phyloP scores from a whole-genome alignment of 2,329 filamentous ascomycete species.

The Fusarium tricinctum region DNA sequence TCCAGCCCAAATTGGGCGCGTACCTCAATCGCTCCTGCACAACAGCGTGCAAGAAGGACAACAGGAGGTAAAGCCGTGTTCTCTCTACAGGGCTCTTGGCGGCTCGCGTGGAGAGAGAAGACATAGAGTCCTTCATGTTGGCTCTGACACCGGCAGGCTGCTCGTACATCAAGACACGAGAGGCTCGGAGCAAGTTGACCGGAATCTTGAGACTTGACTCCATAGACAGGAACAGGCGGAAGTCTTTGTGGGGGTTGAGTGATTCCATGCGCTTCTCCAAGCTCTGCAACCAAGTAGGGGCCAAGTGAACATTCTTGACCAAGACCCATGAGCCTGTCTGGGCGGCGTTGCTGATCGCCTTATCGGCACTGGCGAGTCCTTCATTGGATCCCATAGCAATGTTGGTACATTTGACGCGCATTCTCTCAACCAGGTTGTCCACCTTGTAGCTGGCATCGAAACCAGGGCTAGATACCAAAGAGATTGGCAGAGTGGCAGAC shows the following conservation, averaged over 20 bases:
- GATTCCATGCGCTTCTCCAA: conserved; percentile 97
- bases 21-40: conserved; percentile 95
- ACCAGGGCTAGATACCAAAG: conserved; percentile 92
- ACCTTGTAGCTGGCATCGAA: conserved; percentile 99
- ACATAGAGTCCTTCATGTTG: conserved; percentile 98
- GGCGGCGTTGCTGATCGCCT: conserved; percentile 92
- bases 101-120: conserved; percentile 81
- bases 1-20: conserved; percentile 94
- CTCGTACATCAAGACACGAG: conserved; percentile 96
- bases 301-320: conserved; percentile 98
- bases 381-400: conserved; percentile 99
- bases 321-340: conserved; percentile 95
- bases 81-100: conserved; percentile 90
- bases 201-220: conserved; percentile 97
- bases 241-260: conserved; percentile 92
- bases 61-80: conserved; percentile 86
- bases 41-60: conserved; percentile 96
- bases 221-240: conserved; percentile 97
- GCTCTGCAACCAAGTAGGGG: conserved; percentile 95
- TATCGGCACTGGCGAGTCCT: conserved; percentile 91
- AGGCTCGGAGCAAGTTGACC: conserved; percentile 93
- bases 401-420: conserved; percentile 87
- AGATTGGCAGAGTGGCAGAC: conserved; percentile 85
- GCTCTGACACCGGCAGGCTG: conserved; percentile 96
- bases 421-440: conserved; percentile 90